phyloP scores from a whole-genome alignment of 169 alveolate genomes.

The Eimeria acervulina region DNA sequence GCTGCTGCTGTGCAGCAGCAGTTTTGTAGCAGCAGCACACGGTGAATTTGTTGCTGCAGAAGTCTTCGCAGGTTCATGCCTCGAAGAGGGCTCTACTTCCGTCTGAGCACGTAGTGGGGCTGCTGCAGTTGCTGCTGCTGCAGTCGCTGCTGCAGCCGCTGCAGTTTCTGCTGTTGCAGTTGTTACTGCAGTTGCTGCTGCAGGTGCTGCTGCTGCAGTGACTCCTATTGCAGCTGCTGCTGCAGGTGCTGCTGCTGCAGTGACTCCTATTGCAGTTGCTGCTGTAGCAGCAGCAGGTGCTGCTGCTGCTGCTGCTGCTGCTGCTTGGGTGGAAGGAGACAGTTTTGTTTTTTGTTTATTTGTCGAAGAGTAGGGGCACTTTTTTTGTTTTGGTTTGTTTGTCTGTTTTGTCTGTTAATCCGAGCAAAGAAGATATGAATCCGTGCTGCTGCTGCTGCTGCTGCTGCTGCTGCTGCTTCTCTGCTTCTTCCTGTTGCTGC shows the following conservation, averaged over 20 bases:
- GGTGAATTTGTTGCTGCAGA: neutral
- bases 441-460: constrained; percentile 40
- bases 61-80: neutral
- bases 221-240: neutral
- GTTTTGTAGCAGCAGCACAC: neutral
- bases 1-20: neutral
- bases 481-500: constrained; percentile 21
- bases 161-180: too few species aligned
- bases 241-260: constrained; percentile 14
- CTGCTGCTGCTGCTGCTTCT: neutral
- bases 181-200: too few species aligned
- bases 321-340: neutral
- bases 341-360: neutral
- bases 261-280: neutral
- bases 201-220: too few species aligned
- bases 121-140: neutral
- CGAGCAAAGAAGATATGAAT: neutral
- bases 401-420: neutral
- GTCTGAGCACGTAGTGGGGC: neutral
- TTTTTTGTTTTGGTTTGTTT: neutral
- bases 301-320: constrained; percentile 13
- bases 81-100: neutral
- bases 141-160: too few species aligned
- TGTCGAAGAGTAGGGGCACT: constrained; percentile 49
- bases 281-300: neutral